A percentile compares a stretch with the other conserved stretches of the same genome.
Conservation (phyloP, 2,329 filamentous ascomycete genomes). For the Penicillium sp. region DNA sequence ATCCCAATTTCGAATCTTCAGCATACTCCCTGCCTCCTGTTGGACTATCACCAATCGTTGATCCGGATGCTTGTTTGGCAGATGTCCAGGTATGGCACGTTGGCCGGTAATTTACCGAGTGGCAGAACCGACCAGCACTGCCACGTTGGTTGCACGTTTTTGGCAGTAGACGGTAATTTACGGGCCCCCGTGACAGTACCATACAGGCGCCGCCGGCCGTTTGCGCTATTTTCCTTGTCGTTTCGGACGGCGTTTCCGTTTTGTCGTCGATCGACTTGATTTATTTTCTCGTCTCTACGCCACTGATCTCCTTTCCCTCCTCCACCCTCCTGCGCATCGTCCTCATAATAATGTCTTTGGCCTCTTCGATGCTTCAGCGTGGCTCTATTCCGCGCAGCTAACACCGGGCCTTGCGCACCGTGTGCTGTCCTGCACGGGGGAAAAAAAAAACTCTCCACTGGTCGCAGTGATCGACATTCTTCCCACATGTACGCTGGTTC, state of each 20-base stretch:
- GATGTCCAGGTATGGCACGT: too few species aligned
- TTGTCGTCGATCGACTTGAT: neutral
- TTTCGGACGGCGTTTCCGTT: too few species aligned
- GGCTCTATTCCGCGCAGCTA: slow-evolving; percentile 29
- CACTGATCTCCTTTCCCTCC: neutral
- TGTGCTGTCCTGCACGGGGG: slow-evolving; percentile 14
- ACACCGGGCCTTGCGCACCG: slow-evolving; percentile 18
- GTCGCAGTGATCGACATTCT: slow-evolving; percentile 27
- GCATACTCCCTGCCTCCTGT: neutral
- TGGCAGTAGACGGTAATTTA: slow-evolving; percentile 24
- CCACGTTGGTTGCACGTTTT: slow-evolving; percentile 21
- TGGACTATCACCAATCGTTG: too few species aligned
- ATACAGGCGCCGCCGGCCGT: slow-evolving; percentile 10
- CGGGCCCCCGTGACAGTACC: neutral
- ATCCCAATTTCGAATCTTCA: neutral
- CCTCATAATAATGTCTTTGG: neutral
- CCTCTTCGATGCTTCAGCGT: slow-evolving; percentile 5
- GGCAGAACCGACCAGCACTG: slow-evolving; percentile 5
- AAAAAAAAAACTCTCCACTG: slow-evolving; percentile 17
- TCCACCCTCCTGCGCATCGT: neutral
- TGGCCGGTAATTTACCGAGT: neutral
- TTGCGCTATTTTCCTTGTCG: slow-evolving; percentile 18
- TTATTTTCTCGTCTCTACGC: neutral
- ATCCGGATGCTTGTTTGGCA: too few species aligned
- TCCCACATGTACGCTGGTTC: slow-evolving; percentile 21